Evolutionary conservation across 2,329 filamentous ascomycete genomes (phyloP).

Genomic region (Hypomyces perniciosus): DNA sequence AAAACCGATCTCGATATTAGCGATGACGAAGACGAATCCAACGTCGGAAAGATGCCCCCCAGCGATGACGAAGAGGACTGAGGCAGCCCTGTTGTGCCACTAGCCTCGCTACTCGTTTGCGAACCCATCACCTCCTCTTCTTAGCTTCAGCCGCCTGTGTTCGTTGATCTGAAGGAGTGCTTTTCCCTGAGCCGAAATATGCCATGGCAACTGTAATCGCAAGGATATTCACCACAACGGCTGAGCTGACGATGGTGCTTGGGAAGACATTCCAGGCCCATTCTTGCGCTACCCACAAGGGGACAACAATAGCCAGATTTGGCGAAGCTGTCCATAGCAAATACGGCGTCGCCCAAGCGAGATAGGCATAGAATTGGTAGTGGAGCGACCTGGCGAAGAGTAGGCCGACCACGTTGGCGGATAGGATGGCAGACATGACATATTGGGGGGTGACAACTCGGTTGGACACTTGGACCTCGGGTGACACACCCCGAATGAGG

Average conservation of each 20-base stretch:
- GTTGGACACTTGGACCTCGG: slow-evolving; percentile 50
- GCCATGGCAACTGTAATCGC: slow-evolving; percentile 58
- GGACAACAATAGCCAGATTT: slow-evolving; percentile 60
- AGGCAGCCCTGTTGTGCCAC: background rate
- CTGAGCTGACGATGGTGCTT: slow-evolving; percentile 56
- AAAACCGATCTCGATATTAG: slow-evolving; percentile 59
- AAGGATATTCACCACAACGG: slow-evolving; percentile 63
- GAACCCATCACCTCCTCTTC: slow-evolving; percentile 27
- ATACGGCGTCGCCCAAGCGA: slow-evolving; percentile 84
- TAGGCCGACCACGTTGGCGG: slow-evolving; percentile 71
- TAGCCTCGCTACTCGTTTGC: background rate
- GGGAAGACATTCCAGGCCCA: slow-evolving; percentile 94
- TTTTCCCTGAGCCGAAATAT: slow-evolving; percentile 48
- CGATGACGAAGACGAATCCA: slow-evolving; percentile 70
- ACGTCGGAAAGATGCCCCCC: slow-evolving; percentile 77
- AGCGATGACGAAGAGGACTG: slow-evolving; percentile 57
- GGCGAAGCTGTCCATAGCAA: slow-evolving; percentile 73
- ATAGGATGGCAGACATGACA: slow-evolving; percentile 69
- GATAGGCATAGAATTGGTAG: slow-evolving; percentile 92
- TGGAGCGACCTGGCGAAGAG: slow-evolving; percentile 83
- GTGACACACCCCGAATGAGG: slow-evolving; percentile 37
- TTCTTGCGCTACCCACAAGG: slow-evolving; percentile 73
- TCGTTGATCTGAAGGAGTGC: background rate
- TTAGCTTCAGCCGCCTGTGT: slow-evolving; percentile 1
- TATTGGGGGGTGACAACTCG: slow-evolving; percentile 60